phyloP scores from a whole-genome alignment of 257 asterid genomes.

The Solanum tarapatanum region DNA sequence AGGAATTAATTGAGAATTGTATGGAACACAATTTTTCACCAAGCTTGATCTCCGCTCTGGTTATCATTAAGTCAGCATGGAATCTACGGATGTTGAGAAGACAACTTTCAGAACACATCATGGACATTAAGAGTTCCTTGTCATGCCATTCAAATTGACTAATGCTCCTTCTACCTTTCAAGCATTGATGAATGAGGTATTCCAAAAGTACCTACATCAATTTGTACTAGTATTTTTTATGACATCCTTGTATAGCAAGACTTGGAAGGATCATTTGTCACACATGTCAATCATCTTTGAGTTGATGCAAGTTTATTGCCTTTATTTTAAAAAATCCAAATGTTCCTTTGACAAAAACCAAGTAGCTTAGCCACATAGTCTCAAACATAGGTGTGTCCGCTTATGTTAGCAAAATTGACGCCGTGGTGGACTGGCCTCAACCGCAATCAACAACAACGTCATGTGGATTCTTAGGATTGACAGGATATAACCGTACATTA shows the following conservation, averaged over 20 bases:
- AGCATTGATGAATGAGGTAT: neutral
- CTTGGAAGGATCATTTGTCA: neutral
- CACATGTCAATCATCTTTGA: neutral
- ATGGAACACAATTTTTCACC: neutral
- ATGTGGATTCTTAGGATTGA: neutral
- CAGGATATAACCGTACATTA: neutral
- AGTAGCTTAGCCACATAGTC: neutral
- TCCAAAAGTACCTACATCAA: neutral
- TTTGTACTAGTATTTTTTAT: neutral
- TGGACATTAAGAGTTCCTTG: neutral
- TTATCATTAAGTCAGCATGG: neutral
- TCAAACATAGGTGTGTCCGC: neutral
- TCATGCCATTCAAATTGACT: neutral
- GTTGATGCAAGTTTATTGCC: neutral
- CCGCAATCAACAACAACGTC: neutral
- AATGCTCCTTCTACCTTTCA: neutral
- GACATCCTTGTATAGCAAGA: neutral
- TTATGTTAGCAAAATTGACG: neutral
- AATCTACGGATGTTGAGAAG: neutral
- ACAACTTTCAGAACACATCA: neutral
- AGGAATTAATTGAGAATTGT: neutral
- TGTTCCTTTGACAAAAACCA: neutral
- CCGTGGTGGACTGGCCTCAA: neutral
- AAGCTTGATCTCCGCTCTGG: neutral
- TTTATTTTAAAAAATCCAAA: neutral